These are phyloP conservation scores for Millerago galiae DNA, from an alignment of 805 yeast genomes.

Conservation along the genomic window DNA sequence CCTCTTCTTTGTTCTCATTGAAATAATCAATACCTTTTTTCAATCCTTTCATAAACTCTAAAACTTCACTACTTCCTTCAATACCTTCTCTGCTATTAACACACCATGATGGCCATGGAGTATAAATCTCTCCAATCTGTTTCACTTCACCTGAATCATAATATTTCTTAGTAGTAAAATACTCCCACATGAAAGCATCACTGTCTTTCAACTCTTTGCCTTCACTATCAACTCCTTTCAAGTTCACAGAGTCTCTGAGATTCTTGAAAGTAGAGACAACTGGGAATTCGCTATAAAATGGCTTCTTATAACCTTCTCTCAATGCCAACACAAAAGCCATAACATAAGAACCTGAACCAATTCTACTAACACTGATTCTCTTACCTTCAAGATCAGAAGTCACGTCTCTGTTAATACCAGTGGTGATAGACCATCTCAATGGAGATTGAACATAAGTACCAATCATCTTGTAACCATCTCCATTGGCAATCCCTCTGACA, in stretches of 20 bases:
- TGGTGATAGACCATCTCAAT: slow-evolving; percentile 83
- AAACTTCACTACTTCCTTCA: slow-evolving; percentile 25
- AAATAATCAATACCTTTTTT: slow-evolving; percentile 67
- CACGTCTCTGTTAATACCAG: slow-evolving; percentile 63
- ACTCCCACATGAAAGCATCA: slow-evolving; percentile 96
- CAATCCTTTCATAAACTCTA: slow-evolving; percentile 44
- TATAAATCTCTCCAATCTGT: slow-evolving; percentile 78
- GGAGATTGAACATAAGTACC: slow-evolving; percentile 87
- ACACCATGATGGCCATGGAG: slow-evolving; percentile 98
- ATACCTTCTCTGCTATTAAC: slow-evolving; percentile 42
- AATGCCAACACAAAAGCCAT: slow-evolving; percentile 83
- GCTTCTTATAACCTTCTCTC: slow-evolving; percentile 45
- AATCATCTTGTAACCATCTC: slow-evolving; percentile 47
- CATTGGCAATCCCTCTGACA: slow-evolving; percentile 69
- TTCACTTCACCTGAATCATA: slow-evolving; percentile 77
- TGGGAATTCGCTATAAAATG: slow-evolving; percentile 48
- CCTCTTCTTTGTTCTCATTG: slow-evolving; percentile 52
- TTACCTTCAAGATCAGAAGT: slow-evolving; percentile 47
- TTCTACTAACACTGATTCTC: slow-evolving; percentile 73
- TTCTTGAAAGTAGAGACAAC: slow-evolving; percentile 64
- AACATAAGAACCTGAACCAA: slow-evolving; percentile 88
- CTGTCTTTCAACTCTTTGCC: slow-evolving; percentile 33
- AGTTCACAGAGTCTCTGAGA: slow-evolving; percentile 74
- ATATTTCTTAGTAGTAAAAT: slow-evolving; percentile 81
- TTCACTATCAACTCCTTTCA: slow-evolving; percentile 17